A percentile compares a stretch with the other conserved stretches of the same genome.
Evolutionary conservation across 2,329 filamentous ascomycete species (phyloP).

Genomic region (Fusarium metavorans): DNA sequence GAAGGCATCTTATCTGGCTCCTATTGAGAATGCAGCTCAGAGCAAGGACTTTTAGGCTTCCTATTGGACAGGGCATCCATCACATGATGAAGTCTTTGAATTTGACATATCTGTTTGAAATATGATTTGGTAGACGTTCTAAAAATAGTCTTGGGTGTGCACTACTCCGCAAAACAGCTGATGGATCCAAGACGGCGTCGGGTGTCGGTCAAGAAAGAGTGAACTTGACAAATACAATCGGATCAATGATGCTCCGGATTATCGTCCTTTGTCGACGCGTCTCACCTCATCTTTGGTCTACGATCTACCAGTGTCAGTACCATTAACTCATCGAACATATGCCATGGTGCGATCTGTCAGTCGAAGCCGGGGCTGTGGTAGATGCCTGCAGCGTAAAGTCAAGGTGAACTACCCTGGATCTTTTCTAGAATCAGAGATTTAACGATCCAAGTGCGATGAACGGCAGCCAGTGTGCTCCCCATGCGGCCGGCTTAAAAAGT

Average conservation of each 20-base stretch:
- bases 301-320: background rate
- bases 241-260: background rate
- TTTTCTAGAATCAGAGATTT: background rate
- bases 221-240: background rate
- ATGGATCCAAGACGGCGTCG: background rate
- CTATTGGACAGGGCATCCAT: background rate
- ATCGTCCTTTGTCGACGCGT: background rate
- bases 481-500: background rate
- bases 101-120: background rate
- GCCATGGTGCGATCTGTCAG: background rate
- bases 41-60: background rate
- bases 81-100: background rate
- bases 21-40: background rate
- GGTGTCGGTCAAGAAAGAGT: background rate
- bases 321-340: too few relatives aligned
- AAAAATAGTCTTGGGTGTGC: background rate
- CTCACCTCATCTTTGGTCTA: background rate
- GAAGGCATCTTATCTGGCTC: background rate
- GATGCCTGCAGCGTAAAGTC: background rate
- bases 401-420: background rate
- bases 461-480: background rate
- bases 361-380: background rate
- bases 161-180: background rate
- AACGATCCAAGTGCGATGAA: background rate
- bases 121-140: fast-evolving